These are phyloP conservation scores for Luffa aegyptiaca DNA, from an alignment of 306 rosid genomes.

Conservation along the genomic window DNA sequence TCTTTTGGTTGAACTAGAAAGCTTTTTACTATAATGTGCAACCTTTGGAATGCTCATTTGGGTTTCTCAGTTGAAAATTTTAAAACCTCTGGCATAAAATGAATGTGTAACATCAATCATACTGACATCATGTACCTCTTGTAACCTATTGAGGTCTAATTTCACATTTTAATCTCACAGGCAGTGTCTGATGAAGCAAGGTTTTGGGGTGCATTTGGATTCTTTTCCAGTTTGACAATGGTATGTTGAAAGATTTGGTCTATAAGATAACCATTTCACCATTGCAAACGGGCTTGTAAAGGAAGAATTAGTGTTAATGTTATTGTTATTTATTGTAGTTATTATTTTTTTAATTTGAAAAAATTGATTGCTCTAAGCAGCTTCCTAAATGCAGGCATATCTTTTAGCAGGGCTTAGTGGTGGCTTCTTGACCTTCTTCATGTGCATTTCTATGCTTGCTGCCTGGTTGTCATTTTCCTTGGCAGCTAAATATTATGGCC, in stretches of 20 bases:
- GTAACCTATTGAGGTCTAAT: conserved; percentile 7
- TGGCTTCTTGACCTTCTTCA: conserved; percentile 70
- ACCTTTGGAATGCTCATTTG: neutral
- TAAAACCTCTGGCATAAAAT: neutral
- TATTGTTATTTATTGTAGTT: neutral
- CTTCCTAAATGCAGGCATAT: conserved; percentile 67
- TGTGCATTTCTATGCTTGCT: conserved; percentile 60
- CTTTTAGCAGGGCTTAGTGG: conserved; percentile 79
- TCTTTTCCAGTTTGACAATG: conserved; percentile 56
- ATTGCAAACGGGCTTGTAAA: neutral
- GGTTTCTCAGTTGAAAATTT: neutral
- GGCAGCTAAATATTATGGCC: conserved; percentile 53
- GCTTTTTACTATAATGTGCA: neutral
- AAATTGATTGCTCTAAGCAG: conserved; percentile 27
- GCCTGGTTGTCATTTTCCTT: conserved; percentile 63
- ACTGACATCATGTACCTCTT: neutral
- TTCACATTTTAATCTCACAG: conserved; percentile 37
- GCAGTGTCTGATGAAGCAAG: conserved; percentile 67
- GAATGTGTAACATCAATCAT: neutral
- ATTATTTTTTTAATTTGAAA: neutral
- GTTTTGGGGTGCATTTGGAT: conserved; percentile 96
- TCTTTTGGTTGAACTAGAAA: neutral
- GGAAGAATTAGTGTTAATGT: neutral
- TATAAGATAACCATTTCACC: neutral
- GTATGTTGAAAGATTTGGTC: conserved; percentile 29